A percentile compares a stretch with the other conserved stretches of the same genome.
Evolutionary conservation across 495 filamentous ascomycete species (phyloP).

Genomic region (Mycothermus thermophilus): DNA sequence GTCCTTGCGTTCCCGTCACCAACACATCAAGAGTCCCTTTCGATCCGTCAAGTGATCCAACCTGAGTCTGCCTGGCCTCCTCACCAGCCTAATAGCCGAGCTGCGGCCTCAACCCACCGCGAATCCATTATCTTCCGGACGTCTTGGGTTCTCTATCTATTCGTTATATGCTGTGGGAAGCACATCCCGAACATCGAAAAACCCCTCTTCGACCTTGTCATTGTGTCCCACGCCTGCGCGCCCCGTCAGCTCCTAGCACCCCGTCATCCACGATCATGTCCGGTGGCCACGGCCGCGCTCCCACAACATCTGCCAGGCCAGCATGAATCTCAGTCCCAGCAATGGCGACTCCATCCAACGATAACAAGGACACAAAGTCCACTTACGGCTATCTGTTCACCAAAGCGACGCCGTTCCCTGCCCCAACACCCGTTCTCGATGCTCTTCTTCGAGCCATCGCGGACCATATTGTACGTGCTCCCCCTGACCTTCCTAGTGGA

Average conservation of each 20-base stretch:
- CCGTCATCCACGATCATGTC: constrained; percentile 2
- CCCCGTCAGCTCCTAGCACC: background rate
- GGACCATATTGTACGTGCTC: constrained; percentile 58
- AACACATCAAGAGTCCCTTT: no score
- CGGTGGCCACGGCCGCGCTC: background rate
- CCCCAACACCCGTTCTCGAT: constrained; percentile 60
- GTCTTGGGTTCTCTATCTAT: background rate
- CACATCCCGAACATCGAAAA: background rate
- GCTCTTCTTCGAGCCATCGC: constrained; percentile 67
- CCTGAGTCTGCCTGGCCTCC: no score
- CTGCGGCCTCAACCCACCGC: no score
- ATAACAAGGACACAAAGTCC: constrained; percentile 17
- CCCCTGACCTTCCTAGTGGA: constrained; percentile 2
- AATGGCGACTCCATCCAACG: constrained; percentile 13
- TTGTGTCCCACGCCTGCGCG: background rate
- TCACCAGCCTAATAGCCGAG: no score
- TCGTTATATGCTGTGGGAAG: constrained; percentile 1
- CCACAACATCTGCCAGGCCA: background rate
- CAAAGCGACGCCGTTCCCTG: constrained; percentile 44
- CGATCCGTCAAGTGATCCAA: no score
- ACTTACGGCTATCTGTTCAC: constrained; percentile 83
- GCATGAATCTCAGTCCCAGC: constrained; percentile 1
- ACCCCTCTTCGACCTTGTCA: constrained; percentile 5
- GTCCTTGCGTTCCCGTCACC: no score
- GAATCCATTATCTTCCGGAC: background rate